Base-by-base conservation (phyloP, 768 basidiomycete species). In the Macrolepiota albuminosa region DNA sequence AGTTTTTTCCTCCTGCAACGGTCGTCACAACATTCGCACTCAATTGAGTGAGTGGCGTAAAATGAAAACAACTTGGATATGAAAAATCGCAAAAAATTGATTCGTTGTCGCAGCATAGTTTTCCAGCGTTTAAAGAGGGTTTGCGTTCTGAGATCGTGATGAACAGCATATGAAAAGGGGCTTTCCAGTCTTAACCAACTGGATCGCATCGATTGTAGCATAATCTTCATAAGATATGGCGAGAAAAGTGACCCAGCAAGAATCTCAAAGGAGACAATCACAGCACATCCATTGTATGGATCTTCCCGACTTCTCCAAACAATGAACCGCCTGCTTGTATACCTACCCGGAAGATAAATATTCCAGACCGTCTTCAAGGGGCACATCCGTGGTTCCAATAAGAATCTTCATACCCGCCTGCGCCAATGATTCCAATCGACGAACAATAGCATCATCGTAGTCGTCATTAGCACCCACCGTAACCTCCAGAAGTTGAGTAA, bases 391-490 rank as follows among this genome's bases (percentile, higher is more conserved):
- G 16, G 57, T 64, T 1, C 54, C 60, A 29, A 66, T 62, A 37
- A 60, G 36, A 31, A 68, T 60, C 33, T 42, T 62, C 65, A 68
- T 66, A n/a, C 67, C 67, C 3, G 50, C 54, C 58, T 63, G 59
- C 3, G 60, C 63, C 46, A 69, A 57, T 3, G 26, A 40, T 31
- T 68, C 67, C 36, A 69, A 62, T 49, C 65, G 55, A 6, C 42
- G 37, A 11, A 67, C 59, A 34, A 66, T 61, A 10, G 56, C 61
- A 3, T 61, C 57, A 21, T 64, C 68, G 33, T 64, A 58, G 18
- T 66, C 66, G 29, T 61, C 66, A 29, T 37, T 56, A 14, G 59
- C 61, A 13, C 37, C 42, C 3, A 67, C 62, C 40, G 58, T 63
- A 6, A 67, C 63, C 47, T 59, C 42, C 36, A 48, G 47, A 8